phyloP scores from a whole-genome alignment of 2,329 filamentous ascomycete genomes.

The Pyrenophora graminea region DNA sequence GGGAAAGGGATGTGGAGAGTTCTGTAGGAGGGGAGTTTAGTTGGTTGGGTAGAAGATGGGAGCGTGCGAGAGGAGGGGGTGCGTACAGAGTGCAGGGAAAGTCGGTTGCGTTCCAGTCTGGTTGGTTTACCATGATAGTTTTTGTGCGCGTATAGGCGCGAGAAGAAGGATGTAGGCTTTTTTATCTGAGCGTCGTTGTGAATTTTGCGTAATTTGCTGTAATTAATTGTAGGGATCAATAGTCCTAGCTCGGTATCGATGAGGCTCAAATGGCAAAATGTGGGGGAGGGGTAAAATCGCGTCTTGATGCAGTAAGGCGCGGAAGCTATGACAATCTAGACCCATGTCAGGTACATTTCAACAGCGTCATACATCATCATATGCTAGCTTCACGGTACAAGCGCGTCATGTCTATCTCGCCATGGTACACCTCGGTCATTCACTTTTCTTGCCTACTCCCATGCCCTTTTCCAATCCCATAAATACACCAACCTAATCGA shows the following conservation, averaged over 20 bases:
- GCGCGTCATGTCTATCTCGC: constrained; percentile 21
- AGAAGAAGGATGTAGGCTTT: too few species aligned
- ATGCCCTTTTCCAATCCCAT: neutral
- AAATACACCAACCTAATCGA: neutral
- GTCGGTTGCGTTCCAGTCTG: constrained; percentile 22
- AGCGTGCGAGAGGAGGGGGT: neutral
- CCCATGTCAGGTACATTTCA: constrained; percentile 9
- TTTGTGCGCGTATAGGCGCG: too few species aligned
- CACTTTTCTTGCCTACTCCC: neutral
- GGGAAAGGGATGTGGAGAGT: constrained; percentile 81
- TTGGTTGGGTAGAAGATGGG: neutral
- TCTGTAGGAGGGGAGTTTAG: constrained; percentile 49
- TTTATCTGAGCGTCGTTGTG: neutral
- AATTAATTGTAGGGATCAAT: neutral
- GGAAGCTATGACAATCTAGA: constrained; percentile 17
- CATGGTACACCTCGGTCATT: neutral
- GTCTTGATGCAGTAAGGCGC: constrained; percentile 6
- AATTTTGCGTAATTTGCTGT: neutral
- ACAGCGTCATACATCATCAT: constrained; percentile 34
- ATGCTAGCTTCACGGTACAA: constrained; percentile 7
- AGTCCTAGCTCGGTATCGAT: neutral
- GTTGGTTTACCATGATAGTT: neutral
- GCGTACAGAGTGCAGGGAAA: constrained; percentile 49
- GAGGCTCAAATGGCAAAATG: constrained; percentile 24
- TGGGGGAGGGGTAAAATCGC: constrained; percentile 16